These are phyloP conservation scores for Monotropa hypopitys DNA, from an alignment of 179 eudicot genomes.

Conservation along the genomic window DNA sequence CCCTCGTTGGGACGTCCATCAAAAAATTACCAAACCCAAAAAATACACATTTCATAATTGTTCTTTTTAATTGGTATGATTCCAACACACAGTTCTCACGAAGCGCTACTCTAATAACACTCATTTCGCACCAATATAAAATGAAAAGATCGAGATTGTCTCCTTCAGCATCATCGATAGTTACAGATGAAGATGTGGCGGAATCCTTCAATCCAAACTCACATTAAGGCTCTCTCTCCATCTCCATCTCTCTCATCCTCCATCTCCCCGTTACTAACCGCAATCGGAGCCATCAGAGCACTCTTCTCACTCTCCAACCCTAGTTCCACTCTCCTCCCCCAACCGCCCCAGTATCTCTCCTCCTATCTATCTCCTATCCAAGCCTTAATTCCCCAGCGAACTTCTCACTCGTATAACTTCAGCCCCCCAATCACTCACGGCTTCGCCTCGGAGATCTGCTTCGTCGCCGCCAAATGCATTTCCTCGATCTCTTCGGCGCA, in stretches of 20 bases:
- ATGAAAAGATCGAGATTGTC: too few species aligned
- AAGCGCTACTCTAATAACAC: too few species aligned
- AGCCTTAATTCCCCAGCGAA: constrained; percentile 14
- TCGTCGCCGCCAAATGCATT: constrained; percentile 16
- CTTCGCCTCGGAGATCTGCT: constrained; percentile 8
- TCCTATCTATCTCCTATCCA: background rate
- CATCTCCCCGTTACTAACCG: too few species aligned
- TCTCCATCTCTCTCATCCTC: constrained; percentile 11
- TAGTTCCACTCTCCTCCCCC: background rate
- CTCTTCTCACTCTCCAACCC: constrained; percentile 13
- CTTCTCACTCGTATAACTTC: constrained; percentile 2
- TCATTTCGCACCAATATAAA: too few species aligned
- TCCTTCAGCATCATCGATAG: too few species aligned
- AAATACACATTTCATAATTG: too few species aligned
- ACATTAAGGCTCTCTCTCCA: background rate
- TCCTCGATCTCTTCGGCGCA: constrained; percentile 20
- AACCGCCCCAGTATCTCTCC: background rate
- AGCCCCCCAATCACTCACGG: background rate
- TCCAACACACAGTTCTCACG: too few species aligned
- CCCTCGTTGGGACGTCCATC: too few species aligned
- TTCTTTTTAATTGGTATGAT: too few species aligned
- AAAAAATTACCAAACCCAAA: too few species aligned
- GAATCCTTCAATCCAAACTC: background rate
- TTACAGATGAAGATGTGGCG: constrained; percentile 4
- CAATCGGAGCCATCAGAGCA: constrained; percentile 8